Evolutionary conservation across 768 basidiomycete species (phyloP), one percentile per base, ranked within the genome.

Genomic region (Candolleomyces eurysporus): DNA sequence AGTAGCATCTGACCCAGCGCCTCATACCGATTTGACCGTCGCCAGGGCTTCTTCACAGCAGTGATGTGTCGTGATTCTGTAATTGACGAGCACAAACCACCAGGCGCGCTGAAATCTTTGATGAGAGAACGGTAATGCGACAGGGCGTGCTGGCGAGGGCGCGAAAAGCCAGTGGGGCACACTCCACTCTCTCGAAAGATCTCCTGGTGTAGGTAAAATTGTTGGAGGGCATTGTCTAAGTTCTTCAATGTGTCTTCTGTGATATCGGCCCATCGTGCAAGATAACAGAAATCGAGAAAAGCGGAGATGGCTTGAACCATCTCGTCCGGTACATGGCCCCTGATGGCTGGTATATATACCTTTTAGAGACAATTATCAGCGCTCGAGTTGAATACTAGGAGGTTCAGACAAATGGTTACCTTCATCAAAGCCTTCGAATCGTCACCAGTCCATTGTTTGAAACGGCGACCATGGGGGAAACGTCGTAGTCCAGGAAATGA

Each of bases 371-470:
- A 4, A 5, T 9, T 21, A 53, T 32, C 51, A 32, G 21, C 3
- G 31, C 26, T 2, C 26, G 26, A 26, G 4, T 3, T n/a, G 42
- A 43, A 11, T 13, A 5, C 17, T 11, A 3, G 5, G 5, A 11
- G 5, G 5, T 43, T 46, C 22, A 58, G 59, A 26, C 2, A 26
- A 4, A 26, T 26, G 26, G 26, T 17, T 48, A 74, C 72, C 69
- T 76, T 76, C 73, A 78, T 76, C 0, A 76, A 57, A 0, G 65
- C 75, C 53, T 76, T 76, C 0, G 74, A 78, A 55, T 78, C 72
- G 55, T 77, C 67, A 0, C 75, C 73, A 9, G 72, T 77, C 75
- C 75, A 77, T 49, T 76, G 74, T 22, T 70, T 65, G 56, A 74
- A 75, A 11, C 62, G 50, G 0, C 62, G 61, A 2, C 75, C 75